These are phyloP conservation scores for Trichosporon asahii DNA, from an alignment of 1,284 basidiomycete species.

Conservation along the genomic window DNA sequence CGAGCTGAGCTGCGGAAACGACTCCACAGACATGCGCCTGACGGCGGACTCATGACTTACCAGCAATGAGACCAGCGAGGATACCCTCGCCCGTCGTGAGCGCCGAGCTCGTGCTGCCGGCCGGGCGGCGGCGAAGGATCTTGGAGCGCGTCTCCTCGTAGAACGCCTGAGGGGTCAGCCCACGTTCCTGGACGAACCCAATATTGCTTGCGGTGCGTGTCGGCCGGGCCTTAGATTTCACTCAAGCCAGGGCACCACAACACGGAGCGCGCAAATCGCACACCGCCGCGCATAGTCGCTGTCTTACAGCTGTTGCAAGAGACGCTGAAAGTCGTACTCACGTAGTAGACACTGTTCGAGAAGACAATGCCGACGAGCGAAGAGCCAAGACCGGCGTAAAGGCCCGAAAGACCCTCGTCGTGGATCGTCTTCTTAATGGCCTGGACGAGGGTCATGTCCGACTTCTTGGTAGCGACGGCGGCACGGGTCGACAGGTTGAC, in stretches of 20 bases:
- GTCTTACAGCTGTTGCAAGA: no score
- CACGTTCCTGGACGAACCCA: not conserved
- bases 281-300: no score
- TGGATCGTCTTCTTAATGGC: constrained; percentile 70
- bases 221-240: not conserved
- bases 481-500: constrained; percentile 90
- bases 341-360: constrained; percentile 69
- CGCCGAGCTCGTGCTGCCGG: constrained; percentile 44
- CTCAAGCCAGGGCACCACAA: not conserved
- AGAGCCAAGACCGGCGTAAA: constrained; percentile 85
- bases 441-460: constrained; percentile 33
- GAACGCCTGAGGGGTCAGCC: constrained; percentile 46
- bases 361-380: constrained; percentile 87
- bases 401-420: constrained; percentile 75
- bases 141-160: constrained; percentile 55
- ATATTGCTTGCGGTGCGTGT: not conserved
- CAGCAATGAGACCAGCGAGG: constrained; percentile 81
- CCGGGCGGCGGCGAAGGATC: constrained; percentile 53
- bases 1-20: no score
- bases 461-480: constrained; percentile 78
- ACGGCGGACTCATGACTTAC: constrained; percentile 49
- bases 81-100: constrained; percentile 85
- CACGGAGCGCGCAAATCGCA: not conserved
- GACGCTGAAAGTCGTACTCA: no score
- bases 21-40: no score